Evolutionary conservation across 257 asterid genomes (phyloP).

Genomic region (Striga asiatica): DNA sequence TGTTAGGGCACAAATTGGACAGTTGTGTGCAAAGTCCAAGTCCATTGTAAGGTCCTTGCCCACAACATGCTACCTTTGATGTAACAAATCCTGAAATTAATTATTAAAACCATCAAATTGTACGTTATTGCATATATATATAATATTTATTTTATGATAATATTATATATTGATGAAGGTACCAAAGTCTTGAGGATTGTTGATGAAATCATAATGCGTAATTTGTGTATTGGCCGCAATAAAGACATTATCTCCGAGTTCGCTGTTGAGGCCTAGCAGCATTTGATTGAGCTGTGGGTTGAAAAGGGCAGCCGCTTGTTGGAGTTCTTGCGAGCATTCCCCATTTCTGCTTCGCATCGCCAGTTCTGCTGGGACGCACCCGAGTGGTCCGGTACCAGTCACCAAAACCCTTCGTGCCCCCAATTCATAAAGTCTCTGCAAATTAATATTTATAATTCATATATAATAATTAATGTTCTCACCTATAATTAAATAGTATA

Average conservation of each 20-base stretch:
- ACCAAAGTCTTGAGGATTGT: slow-evolving; percentile 60
- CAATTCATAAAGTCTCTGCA: slow-evolving; percentile 48
- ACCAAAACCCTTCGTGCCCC: slow-evolving; percentile 75
- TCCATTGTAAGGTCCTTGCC: slow-evolving; percentile 59
- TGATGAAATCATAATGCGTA: slow-evolving; percentile 53
- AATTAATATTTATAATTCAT: too few species aligned
- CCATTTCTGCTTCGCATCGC: slow-evolving; percentile 57
- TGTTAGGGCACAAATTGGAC: slow-evolving; percentile 50
- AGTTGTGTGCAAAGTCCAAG: slow-evolving; percentile 38
- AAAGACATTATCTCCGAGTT: slow-evolving; percentile 41
- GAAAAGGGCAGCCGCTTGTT: slow-evolving; percentile 40
- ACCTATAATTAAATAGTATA: not conserved
- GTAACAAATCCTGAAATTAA: slow-evolving; percentile 39
- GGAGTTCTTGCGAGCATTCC: slow-evolving; percentile 57
- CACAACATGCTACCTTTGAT: slow-evolving; percentile 55
- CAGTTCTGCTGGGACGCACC: slow-evolving; percentile 75
- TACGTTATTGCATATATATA: not conserved
- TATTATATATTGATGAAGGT: too few species aligned
- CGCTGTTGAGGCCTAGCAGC: slow-evolving; percentile 38
- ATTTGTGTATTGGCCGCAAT: slow-evolving; percentile 56
- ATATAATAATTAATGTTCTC: not conserved
- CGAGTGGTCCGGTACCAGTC: slow-evolving; percentile 85
- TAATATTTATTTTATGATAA: too few species aligned
- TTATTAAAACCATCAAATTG: not conserved
- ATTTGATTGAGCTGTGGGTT: slow-evolving; percentile 59